Percentiles rank a stretch among this genome's conserved stretches.
Conservation (phyloP, 306 rosid species). For the Carpinus viminea region DNA sequence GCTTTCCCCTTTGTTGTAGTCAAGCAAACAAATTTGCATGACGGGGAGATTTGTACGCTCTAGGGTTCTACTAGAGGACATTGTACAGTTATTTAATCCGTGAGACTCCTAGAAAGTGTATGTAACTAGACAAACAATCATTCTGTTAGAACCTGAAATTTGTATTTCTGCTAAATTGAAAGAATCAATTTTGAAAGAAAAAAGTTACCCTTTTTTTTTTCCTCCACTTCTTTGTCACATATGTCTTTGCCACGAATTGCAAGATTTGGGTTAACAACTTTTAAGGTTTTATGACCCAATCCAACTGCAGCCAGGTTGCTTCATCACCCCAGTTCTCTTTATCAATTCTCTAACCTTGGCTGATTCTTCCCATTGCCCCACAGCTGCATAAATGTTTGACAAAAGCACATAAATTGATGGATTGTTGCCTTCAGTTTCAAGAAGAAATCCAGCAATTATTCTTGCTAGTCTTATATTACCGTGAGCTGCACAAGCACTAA, state of each 20-base stretch:
- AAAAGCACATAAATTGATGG: constrained; percentile 78
- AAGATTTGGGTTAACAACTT: background rate
- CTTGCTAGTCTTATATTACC: constrained; percentile 67
- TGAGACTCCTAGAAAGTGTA: background rate
- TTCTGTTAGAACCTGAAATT: background rate
- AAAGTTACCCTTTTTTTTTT: background rate
- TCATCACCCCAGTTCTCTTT: constrained; percentile 41
- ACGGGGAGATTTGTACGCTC: background rate
- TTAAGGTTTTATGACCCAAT: constrained; percentile 38
- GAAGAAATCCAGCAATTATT: constrained; percentile 52
- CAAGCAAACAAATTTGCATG: background rate
- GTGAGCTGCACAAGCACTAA: constrained; percentile 85
- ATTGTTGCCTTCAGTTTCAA: constrained; percentile 56
- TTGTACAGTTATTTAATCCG: background rate
- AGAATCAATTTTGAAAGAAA: background rate
- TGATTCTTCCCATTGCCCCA: constrained; percentile 81
- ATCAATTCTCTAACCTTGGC: constrained; percentile 59
- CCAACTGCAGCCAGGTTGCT: constrained; percentile 81
- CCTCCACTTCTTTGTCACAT: background rate
- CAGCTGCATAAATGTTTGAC: constrained; percentile 67
- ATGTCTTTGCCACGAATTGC: background rate
- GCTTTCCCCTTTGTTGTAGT: background rate
- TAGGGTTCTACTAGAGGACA: background rate
- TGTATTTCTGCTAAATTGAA: background rate
- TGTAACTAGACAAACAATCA: background rate